Evolutionary conservation across 257 asterid species (phyloP).

Genomic region (Gentiana macrophylla): DNA sequence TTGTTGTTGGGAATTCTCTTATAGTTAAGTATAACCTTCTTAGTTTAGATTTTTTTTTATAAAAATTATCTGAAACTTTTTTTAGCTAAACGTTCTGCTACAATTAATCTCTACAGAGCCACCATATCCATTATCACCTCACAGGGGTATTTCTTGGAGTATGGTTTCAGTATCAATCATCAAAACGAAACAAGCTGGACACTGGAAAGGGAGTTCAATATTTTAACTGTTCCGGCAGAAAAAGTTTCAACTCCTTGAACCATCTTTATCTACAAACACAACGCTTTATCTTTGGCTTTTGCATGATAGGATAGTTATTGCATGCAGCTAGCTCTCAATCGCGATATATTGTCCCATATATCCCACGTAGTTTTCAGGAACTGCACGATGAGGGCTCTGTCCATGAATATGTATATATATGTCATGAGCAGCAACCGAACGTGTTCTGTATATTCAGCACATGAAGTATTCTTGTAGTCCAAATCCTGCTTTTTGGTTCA

Average conservation of each 20-base stretch:
- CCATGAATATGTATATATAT: no score
- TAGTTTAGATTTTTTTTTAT: background rate
- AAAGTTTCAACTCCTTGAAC: constrained; percentile 8
- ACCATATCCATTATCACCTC: constrained; percentile 52
- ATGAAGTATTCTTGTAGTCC: no score
- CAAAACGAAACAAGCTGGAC: constrained; percentile 70
- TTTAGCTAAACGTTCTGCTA: background rate
- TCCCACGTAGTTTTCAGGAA: no score
- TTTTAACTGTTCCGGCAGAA: constrained; percentile 43
- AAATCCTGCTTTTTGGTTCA: no score
- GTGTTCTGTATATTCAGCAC: no score
- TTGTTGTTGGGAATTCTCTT: background rate
- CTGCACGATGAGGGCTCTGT: no score
- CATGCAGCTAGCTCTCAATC: no score
- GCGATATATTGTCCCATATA: no score
- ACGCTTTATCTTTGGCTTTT: background rate
- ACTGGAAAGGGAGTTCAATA: constrained; percentile 64
- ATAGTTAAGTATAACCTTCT: background rate
- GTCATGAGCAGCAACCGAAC: no score
- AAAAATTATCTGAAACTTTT: background rate
- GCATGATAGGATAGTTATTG: background rate
- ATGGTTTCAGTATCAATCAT: constrained; percentile 46
- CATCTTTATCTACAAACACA: background rate
- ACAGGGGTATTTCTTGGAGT: constrained; percentile 65
- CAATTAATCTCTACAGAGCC: constrained; percentile 42